These are phyloP conservation scores for Wallacemonas collosoma DNA, from an alignment of 208 protist genomes.

Conservation along the genomic window DNA sequence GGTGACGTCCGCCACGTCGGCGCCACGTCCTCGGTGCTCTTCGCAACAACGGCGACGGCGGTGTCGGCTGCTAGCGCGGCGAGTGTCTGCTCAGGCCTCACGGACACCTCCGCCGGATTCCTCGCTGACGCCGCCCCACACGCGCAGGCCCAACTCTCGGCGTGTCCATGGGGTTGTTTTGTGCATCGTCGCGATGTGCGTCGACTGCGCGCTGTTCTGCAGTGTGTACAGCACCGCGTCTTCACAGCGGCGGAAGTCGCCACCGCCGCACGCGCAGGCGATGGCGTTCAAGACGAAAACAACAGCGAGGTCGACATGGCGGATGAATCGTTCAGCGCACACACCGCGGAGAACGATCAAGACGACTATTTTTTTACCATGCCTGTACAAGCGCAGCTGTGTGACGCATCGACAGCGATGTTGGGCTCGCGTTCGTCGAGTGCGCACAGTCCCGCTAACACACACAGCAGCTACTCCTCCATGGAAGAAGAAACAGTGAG, in stretches of 20 bases:
- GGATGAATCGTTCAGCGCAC: background rate
- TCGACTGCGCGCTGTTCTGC: slow-evolving; percentile 18
- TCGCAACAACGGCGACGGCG: background rate
- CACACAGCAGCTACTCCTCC: background rate
- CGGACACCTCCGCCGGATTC: background rate
- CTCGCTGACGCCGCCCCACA: background rate
- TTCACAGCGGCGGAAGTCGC: background rate
- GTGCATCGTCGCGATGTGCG: slow-evolving; percentile 36
- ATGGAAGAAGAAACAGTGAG: background rate
- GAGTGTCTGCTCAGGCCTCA: background rate
- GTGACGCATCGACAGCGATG: background rate
- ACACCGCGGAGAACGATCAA: background rate
- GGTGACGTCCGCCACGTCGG: background rate
- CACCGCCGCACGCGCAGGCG: too few relatives aligned
- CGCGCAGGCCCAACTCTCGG: background rate
- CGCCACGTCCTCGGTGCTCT: background rate
- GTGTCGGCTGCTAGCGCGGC: background rate
- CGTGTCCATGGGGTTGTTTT: background rate
- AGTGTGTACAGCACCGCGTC: slow-evolving; percentile 18
- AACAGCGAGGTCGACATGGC: background rate
- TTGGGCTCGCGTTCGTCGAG: background rate
- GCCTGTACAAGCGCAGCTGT: background rate
- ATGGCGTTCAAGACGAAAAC: background rate
- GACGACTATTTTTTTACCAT: slow-evolving; percentile 14
- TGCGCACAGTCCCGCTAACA: background rate